phyloP scores from a whole-genome alignment of 83 land plant genomes.

The Larix sibirica region DNA sequence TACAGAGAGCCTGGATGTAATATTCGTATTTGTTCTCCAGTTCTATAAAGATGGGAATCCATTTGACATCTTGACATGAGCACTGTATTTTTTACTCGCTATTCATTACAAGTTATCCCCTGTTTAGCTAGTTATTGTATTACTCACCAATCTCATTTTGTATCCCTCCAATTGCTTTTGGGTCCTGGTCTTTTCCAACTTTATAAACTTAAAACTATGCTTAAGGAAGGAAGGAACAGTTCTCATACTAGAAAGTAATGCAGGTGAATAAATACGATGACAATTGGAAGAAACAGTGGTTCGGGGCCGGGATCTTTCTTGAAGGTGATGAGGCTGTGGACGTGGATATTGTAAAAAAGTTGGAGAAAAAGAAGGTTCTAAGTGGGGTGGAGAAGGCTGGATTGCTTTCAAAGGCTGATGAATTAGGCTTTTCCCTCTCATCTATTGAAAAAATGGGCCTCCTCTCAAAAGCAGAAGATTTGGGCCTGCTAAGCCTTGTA shows the following conservation, averaged over 20 bases:
- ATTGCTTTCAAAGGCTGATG: slow-evolving; percentile 89
- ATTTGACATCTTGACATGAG: not conserved
- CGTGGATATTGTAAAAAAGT: slow-evolving; percentile 80
- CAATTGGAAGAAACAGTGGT: slow-evolving; percentile 93
- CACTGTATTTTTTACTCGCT: not conserved
- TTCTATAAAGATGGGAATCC: no score
- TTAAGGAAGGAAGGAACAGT: not conserved
- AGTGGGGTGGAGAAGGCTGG: slow-evolving; percentile 91
- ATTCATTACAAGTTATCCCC: not conserved
- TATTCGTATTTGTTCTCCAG: no score
- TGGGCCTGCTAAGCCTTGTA: slow-evolving; percentile 86
- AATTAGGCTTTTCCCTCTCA: slow-evolving; percentile 84
- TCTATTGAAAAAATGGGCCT: slow-evolving; percentile 85
- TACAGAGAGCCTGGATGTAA: no score
- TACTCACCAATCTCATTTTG: not conserved
- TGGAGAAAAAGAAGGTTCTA: slow-evolving; percentile 79
- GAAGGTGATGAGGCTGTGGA: slow-evolving; percentile 77
- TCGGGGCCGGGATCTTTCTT: slow-evolving; percentile 86
- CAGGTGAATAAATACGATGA: slow-evolving; percentile 92
- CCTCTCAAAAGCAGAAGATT: slow-evolving; percentile 93
- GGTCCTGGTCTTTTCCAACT: not conserved
- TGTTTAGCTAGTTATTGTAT: not conserved
- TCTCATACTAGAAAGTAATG: not conserved
- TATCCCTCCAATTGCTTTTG: not conserved
- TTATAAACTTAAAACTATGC: not conserved